Percentiles rank a stretch among this genome's conserved stretches.
phyloP scores from a whole-genome alignment of 2,329 filamentous ascomycete genomes.

The Neobulgaria alba region DNA sequence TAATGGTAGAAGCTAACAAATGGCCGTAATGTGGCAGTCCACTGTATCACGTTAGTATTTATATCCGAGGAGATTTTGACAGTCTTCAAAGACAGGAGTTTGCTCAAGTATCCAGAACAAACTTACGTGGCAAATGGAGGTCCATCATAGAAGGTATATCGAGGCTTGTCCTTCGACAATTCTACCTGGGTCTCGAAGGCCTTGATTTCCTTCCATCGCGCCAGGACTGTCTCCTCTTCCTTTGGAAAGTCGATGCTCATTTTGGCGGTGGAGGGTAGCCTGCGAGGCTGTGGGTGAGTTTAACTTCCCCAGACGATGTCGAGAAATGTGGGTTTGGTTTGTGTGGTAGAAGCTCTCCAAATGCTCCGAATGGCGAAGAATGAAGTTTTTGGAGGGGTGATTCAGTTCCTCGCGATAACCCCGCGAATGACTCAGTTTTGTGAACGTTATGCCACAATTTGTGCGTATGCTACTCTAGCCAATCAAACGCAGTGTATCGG shows the following conservation, averaged over 20 bases:
- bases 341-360: too few relatives aligned
- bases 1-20: slow-evolving; percentile 83
- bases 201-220: slow-evolving; percentile 83
- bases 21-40: slow-evolving; percentile 59
- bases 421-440: too few relatives aligned
- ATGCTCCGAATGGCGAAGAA: too few relatives aligned
- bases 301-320: background rate
- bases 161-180: slow-evolving; percentile 71
- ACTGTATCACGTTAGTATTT: slow-evolving; percentile 10
- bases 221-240: slow-evolving; percentile 78
- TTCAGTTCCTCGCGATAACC: too few relatives aligned
- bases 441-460: too few relatives aligned
- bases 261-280: slow-evolving; percentile 8
- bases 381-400: too few relatives aligned
- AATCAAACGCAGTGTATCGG: too few relatives aligned
- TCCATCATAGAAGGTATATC: slow-evolving; percentile 93
- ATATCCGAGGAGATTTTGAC: background rate
- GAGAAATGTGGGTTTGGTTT: too few relatives aligned
- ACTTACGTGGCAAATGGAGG: slow-evolving; percentile 62
- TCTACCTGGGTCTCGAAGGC: slow-evolving; percentile 75
- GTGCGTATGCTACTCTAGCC: too few relatives aligned
- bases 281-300: background rate
- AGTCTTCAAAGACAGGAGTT: background rate
- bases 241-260: slow-evolving; percentile 73
- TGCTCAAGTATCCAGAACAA: background rate